phyloP scores from a whole-genome alignment of 2,329 filamentous ascomycete species.

The Alternaria viburni region DNA sequence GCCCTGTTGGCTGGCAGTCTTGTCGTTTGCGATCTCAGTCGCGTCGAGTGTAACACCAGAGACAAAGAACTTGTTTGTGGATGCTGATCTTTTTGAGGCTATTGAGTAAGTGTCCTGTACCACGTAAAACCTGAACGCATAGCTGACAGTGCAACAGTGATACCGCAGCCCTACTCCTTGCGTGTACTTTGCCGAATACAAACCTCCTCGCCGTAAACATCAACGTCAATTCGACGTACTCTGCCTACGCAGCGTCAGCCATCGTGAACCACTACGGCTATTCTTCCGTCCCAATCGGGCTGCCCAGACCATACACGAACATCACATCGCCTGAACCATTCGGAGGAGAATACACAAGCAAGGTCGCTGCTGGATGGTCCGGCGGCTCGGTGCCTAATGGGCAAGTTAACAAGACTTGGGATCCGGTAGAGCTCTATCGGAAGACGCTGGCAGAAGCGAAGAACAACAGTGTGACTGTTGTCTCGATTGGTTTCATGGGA shows the following conservation, averaged over 20 bases:
- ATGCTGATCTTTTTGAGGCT: slow-evolving; percentile 7
- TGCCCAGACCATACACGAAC: slow-evolving; percentile 51
- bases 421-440: slow-evolving; percentile 55
- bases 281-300: slow-evolving; percentile 47
- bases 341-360: slow-evolving; percentile 55
- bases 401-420: slow-evolving; percentile 40
- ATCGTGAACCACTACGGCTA: slow-evolving; percentile 53
- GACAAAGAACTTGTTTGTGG: background rate
- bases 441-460: slow-evolving; percentile 50
- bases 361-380: slow-evolving; percentile 53
- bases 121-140: background rate
- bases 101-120: background rate
- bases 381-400: slow-evolving; percentile 47
- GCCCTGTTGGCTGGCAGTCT: background rate
- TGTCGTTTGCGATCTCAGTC: background rate
- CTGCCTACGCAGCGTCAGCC: slow-evolving; percentile 45
- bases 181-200: slow-evolving; percentile 6
- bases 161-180: slow-evolving; percentile 4
- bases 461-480: slow-evolving; percentile 54
- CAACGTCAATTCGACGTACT: slow-evolving; percentile 40
- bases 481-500: slow-evolving; percentile 55
- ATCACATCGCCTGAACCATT: slow-evolving; percentile 54
- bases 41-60: background rate
- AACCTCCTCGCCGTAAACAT: slow-evolving; percentile 9
- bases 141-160: slow-evolving; percentile 1